phyloP scores from a whole-genome alignment of 2,329 filamentous ascomycete species.

The Hypoxylon sp. region DNA sequence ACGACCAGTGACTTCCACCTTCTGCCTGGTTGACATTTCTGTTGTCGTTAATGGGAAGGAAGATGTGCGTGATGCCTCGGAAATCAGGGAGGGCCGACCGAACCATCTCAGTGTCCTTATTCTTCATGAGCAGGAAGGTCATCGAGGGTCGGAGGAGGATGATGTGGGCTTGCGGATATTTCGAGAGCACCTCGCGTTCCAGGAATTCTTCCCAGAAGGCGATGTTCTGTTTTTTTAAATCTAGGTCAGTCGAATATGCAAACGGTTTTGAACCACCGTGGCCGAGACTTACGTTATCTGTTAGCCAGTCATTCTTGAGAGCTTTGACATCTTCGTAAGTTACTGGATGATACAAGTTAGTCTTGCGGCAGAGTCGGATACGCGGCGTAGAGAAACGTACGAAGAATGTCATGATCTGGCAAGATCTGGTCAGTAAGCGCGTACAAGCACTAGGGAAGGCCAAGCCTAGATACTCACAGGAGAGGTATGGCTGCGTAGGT shows the following conservation, averaged over 20 bases:
- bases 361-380: conserved; percentile 1
- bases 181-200: conserved; percentile 86
- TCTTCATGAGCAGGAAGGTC: conserved; percentile 91
- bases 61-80: conserved; percentile 86
- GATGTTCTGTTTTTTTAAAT: conserved; percentile 76
- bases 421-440: conserved; percentile 42
- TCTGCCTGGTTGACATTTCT: conserved; percentile 82
- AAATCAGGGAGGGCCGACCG: conserved; percentile 85
- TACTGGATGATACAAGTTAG: conserved; percentile 66
- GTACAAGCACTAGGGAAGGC: conserved; percentile 8
- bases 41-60: conserved; percentile 95
- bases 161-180: conserved; percentile 87
- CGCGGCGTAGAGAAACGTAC: conserved; percentile 48
- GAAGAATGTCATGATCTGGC: conserved; percentile 57
- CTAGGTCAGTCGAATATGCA: conserved; percentile 47
- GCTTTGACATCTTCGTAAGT: conserved; percentile 91
- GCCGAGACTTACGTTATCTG: conserved; percentile 82
- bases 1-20: conserved; percentile 93
- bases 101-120: conserved; percentile 68
- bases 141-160: conserved; percentile 92
- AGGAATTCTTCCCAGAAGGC: conserved; percentile 98
- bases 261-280: not conserved
- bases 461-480: conserved; percentile 57
- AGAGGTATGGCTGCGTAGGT: conserved; percentile 60
- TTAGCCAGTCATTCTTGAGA: conserved; percentile 94